Evolutionary conservation across 2,329 filamentous ascomycete species (phyloP), one percentile per base, ranked within the genome.

Genomic region (Trematosphaeria pertusa): DNA sequence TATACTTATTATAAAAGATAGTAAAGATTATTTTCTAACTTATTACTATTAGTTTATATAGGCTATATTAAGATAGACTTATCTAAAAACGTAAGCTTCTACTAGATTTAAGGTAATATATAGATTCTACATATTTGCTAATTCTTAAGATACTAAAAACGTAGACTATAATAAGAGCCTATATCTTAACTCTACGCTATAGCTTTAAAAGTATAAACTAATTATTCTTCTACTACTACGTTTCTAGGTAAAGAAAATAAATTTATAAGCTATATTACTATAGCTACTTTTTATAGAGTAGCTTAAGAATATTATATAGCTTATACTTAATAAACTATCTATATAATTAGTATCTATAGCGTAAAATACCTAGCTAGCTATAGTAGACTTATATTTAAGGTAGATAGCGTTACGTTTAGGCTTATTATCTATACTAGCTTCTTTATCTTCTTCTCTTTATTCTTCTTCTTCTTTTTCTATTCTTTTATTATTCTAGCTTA

Each of bases 181-280:
- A 50, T 42, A 50, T 46, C 36, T 41, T 18, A 17, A 38, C 30
- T 46, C 47, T 50, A 37, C 37, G 31, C 37, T 33, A n/a, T 15
- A 26, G 47, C 42, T 50, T 46, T 50, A 19, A 24, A 50, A 50
- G 42, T 32, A 46, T 37, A 26, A 46, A 50, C 42, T 14, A 50
- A 50, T 50, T 22, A 15, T 41, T 46, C 42, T 46, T 46, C 42
- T 14, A 45, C 42, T 14, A 46, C 41, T 46, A 26, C 43, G 26
- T 50, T 42, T 34, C 43, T 41, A 51, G 38, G 43, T 51, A 22
- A 47, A 51, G 38, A 43, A 51, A 51, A 43, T 51, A 28, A 38
- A 51, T 43, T 47, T 47, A 17, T 31, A 22, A 47, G 43, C 48
- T 31, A 26, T 51, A 51, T 51, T 31, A 15, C 43, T 31, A 28